These are phyloP conservation scores for Bisporella sp. DNA, from an alignment of 2,329 filamentous ascomycete species.

Conservation along the genomic window DNA sequence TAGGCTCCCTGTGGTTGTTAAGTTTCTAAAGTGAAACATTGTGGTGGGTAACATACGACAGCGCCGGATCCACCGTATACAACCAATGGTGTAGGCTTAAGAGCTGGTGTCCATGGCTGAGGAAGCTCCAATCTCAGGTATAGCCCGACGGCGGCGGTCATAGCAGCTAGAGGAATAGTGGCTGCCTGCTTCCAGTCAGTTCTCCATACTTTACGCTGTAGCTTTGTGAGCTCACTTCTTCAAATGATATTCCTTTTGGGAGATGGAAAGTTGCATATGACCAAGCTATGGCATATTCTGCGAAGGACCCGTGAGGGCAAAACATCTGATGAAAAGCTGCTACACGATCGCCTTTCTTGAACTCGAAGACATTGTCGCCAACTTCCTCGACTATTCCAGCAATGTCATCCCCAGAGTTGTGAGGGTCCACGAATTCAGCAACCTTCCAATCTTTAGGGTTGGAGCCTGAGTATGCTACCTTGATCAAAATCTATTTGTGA, in stretches of 20 bases:
- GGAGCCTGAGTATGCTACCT: slow-evolving; percentile 24
- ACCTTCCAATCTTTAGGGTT: slow-evolving; percentile 28
- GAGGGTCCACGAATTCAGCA: slow-evolving; percentile 9
- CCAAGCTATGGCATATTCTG: slow-evolving; percentile 53
- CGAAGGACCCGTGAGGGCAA: slow-evolving; percentile 45
- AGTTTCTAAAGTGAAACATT: neutral
- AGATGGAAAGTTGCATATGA: slow-evolving; percentile 46
- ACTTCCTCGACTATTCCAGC: slow-evolving; percentile 39
- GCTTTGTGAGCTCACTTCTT: slow-evolving; percentile 30
- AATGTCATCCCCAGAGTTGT: slow-evolving; percentile 29
- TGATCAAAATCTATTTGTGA: slow-evolving; percentile 19
- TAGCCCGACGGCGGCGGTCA: slow-evolving; percentile 36
- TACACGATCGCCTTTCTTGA: slow-evolving; percentile 38
- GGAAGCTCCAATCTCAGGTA: slow-evolving; percentile 33
- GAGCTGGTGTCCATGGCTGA: slow-evolving; percentile 28
- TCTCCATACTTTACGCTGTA: slow-evolving; percentile 16
- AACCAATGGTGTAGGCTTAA: slow-evolving; percentile 15
- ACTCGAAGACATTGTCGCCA: slow-evolving; percentile 39
- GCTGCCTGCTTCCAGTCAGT: slow-evolving; percentile 33
- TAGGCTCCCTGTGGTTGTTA: slow-evolving; percentile 37
- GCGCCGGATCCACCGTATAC: slow-evolving; percentile 23
- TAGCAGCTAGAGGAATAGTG: slow-evolving; percentile 36
- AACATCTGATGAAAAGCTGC: slow-evolving; percentile 45
- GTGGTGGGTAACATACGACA: slow-evolving; percentile 14
- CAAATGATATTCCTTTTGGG: slow-evolving; percentile 22